Evolutionary conservation across 140 eudicot species (phyloP).

Genomic region (Anethum foeniculum): DNA sequence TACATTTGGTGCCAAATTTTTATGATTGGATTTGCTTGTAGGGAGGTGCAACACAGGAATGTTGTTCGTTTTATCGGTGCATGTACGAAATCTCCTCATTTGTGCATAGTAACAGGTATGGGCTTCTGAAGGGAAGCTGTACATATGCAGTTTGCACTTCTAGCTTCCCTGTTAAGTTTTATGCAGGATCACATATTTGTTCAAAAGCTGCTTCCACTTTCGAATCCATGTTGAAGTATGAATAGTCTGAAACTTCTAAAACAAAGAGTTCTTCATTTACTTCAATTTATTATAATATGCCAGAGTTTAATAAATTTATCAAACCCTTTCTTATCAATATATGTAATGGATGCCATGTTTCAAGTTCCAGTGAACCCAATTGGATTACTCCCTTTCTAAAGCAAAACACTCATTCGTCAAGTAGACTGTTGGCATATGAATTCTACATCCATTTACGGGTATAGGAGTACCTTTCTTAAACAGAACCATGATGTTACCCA

Average conservation of each 20-base stretch:
- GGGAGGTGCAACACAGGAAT: conserved; percentile 77
- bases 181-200: neutral
- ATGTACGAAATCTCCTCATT: conserved; percentile 62
- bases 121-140: conserved; percentile 13
- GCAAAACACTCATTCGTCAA: neutral
- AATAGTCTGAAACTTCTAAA: neutral
- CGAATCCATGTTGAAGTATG: neutral
- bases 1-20: neutral
- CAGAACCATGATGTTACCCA: neutral
- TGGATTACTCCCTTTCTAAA: neutral
- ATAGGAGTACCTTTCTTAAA: neutral
- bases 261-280: neutral
- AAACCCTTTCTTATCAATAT: neutral
- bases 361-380: neutral
- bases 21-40: conserved; percentile 22
- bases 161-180: neutral
- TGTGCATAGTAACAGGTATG: conserved; percentile 83
- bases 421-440: neutral
- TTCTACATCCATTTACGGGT: neutral
- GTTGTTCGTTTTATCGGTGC: conserved; percentile 90
- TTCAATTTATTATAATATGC: neutral
- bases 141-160: conserved; percentile 7
- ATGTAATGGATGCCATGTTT: neutral
- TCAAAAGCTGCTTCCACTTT: neutral
- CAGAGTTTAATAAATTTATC: neutral